Conservation (phyloP, 495 filamentous ascomycete species). For the Xylaria cubensis region DNA sequence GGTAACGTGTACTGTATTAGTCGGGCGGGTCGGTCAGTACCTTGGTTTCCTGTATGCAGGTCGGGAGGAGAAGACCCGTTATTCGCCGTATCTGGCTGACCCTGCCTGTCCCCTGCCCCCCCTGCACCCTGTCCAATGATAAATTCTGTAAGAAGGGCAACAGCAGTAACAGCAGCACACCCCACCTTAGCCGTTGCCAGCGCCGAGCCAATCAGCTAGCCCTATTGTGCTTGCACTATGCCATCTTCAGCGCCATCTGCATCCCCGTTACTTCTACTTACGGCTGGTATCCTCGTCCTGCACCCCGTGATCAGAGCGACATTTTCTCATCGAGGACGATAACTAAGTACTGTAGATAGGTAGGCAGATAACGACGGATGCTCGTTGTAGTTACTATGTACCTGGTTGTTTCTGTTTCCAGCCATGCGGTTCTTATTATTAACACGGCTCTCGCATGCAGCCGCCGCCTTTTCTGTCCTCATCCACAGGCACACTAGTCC, state of each 20-base stretch:
- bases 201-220: neutral
- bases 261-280: slow-evolving; percentile 9
- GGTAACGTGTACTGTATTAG: slow-evolving; percentile 5
- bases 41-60: neutral
- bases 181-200: neutral
- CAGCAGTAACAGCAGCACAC: neutral
- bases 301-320: slow-evolving; percentile 22
- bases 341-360: no score
- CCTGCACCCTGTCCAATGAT: neutral
- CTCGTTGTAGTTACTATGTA: neutral
- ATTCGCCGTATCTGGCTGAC: neutral
- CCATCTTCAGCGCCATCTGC: slow-evolving; percentile 16
- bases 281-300: slow-evolving; percentile 12
- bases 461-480: neutral
- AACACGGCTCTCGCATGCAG: neutral
- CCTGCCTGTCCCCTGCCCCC: neutral
- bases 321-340: neutral
- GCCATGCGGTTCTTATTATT: neutral
- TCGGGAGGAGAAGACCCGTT: slow-evolving; percentile 5
- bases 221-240: neutral
- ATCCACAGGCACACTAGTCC: neutral
- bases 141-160: no score
- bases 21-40: slow-evolving; percentile 17
- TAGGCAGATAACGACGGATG: neutral
- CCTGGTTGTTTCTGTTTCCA: neutral